A percentile compares a stretch with the other conserved stretches of the same genome.
These are phyloP conservation scores for Shiraia sp. DNA, from an alignment of 2,329 filamentous ascomycete species.

Conservation along the genomic window DNA sequence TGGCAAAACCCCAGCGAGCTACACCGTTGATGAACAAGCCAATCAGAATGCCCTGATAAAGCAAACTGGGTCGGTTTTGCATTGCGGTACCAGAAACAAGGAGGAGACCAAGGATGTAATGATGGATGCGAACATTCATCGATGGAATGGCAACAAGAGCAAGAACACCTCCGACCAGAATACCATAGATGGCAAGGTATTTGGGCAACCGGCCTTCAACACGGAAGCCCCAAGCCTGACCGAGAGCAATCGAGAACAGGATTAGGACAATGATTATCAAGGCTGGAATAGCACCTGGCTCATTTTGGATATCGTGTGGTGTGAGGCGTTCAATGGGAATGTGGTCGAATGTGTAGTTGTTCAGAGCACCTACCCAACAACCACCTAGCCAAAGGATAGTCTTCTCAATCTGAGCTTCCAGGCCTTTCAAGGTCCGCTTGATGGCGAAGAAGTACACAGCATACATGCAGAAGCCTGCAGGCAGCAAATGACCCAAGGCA, in stretches of 20 bases:
- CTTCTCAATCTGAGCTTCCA: constrained; percentile 87
- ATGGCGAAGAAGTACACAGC: constrained; percentile 87
- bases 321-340: constrained; percentile 95
- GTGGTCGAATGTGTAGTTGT: constrained; percentile 93
- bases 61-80: constrained; percentile 79
- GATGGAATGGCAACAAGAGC: constrained; percentile 75
- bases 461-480: constrained; percentile 83
- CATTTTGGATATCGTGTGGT: constrained; percentile 81
- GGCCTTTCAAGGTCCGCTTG: constrained; percentile 68
- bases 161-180: constrained; percentile 69
- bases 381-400: constrained; percentile 86
- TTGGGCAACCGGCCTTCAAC: constrained; percentile 78
- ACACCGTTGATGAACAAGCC: constrained; percentile 94
- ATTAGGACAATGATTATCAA: constrained; percentile 75
- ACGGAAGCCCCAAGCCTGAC: constrained; percentile 84
- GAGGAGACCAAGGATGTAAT: constrained; percentile 88
- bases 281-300: constrained; percentile 85
- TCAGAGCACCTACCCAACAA: constrained; percentile 87
- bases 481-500: constrained; percentile 79
- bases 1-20: constrained; percentile 90
- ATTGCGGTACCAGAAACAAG: constrained; percentile 86
- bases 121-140: constrained; percentile 85
- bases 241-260: constrained; percentile 68
- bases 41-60: constrained; percentile 88
- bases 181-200: constrained; percentile 76